Evolutionary conservation across 2,329 filamentous ascomycete species (phyloP).

Genomic region (Pseudofabraea citricarpa): DNA sequence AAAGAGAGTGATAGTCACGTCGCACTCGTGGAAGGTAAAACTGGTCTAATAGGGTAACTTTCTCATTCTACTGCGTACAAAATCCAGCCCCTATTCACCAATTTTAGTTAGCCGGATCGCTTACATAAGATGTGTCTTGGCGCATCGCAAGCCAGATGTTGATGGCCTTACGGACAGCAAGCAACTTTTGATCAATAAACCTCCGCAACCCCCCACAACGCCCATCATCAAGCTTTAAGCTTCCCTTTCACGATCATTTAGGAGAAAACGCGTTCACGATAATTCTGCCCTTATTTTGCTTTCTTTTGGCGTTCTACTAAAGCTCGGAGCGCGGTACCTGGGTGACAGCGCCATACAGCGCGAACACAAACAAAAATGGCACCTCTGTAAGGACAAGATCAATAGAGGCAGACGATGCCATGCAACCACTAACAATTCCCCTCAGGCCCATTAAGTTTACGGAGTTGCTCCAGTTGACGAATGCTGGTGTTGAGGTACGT

Average conservation of each 20-base stretch:
- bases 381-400: neutral
- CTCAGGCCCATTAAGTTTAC: conserved; percentile 77
- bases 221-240: conserved; percentile 1
- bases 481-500: conserved; percentile 48
- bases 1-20: too few relatives aligned
- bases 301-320: conserved; percentile 13
- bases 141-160: neutral
- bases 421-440: neutral
- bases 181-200: conserved; percentile 1
- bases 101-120: too few relatives aligned
- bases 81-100: conserved; percentile 1
- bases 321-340: conserved; percentile 20
- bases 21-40: too few relatives aligned
- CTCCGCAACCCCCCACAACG: conserved; percentile 1
- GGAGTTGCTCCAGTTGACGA: conserved; percentile 73
- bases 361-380: conserved; percentile 1
- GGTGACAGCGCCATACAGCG: conserved; percentile 16
- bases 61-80: too few relatives aligned
- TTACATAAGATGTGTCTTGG: neutral
- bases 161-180: conserved; percentile 1
- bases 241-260: conserved; percentile 12
- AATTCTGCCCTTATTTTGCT: conserved; percentile 9
- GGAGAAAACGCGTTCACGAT: conserved; percentile 18
- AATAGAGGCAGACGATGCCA: neutral
- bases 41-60: too few relatives aligned